Base-by-base conservation (phyloP, 108 stramenopile genomes). In the Pseudonitzschia pungens region DNA sequence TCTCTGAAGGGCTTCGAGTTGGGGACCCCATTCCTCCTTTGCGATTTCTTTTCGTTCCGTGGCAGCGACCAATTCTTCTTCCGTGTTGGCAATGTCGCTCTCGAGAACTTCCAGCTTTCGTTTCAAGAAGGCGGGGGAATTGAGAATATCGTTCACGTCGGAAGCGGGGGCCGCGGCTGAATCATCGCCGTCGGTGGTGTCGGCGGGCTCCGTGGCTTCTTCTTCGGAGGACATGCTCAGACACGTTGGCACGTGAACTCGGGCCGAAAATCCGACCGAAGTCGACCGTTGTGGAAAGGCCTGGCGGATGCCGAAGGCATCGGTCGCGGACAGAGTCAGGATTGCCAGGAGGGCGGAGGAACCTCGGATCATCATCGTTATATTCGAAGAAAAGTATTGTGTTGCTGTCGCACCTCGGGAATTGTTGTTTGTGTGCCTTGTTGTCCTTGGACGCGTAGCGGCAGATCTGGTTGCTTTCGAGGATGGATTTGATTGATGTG, bases 11-110 rank as follows among this genome's bases (percentile, higher is more conserved):
- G 69, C 65, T 24, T 86, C 88, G 55, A 93, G 68, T 69, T 93
- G 85, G 45, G 79, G 74, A 50, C 86, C 89, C 94, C 94, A 95
- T 81, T 95, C 94, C 16, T 68, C 89, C 70, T 92, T 91, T 22
- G 82, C 89, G 51, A 58, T 83, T 60, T 81, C 77, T 40, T 82
- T 53, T 22, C 73, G 79, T 29, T 78, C 84, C 65, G 83, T 81
- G 27, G 88, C 83, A 59, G 79, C 87, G 20, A 71, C 86, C 21
- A 91, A 77, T 33, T 84, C 81, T 63, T 75, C 74, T 27, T 92
- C 90, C 20, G 80, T 53, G 15, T 79, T 74, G 29, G 69, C 83
- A 65, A 88, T 74, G 72, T 95, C 92, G 24, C 69, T 84, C 70
- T 92, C 62, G 31, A 95, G 70, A 6, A 92, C 94, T 51, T 92